Base-by-base conservation (phyloP, 2,329 filamentous ascomycete species). In the Lasiodiplodia theobromae region DNA sequence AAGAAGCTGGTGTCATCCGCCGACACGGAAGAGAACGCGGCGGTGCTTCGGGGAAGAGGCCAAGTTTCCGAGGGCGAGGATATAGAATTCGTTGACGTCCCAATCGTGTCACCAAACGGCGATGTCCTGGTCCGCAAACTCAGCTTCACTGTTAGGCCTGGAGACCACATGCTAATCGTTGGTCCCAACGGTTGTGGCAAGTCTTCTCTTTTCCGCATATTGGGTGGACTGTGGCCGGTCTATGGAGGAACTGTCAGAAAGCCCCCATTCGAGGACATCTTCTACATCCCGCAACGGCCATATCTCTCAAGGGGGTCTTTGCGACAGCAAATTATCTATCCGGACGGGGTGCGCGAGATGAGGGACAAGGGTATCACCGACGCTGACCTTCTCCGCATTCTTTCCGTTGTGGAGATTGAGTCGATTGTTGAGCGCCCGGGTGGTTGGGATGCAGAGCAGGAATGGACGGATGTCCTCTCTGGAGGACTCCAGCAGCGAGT, bases 171-270 rank as follows among this genome's bases (percentile, higher is more conserved):
- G 7, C 88, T 99, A 47, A 96, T 99, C 52, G 92, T 98, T 52
- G 96, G 96, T 0, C 96, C 96, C 25, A 99, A 99, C 78, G 96
- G 96, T 47, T 99, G 96, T 79, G 96, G 96, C 52, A 99, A 99
- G 80, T 97, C 93, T 0, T 96, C 92, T 18, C 86, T 99, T 3
- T 99, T 99, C 87, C 90, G 96, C 47, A 99, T 99, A 73, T 87
- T 99, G 0, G 96, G 96, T 70, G 96, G 96, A 0, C 85, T 99
- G 2, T 99, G 96, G 96, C 96, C 96, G 18, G 96, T 98, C 14
- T 99, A 99, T 79, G 95, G 96, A 72, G 96, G 96, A 64, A 93
- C 88, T 1, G 96, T 99, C 23, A 87, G 93, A 75, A 98, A 98
- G 79, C 96, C 96, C 1, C 90, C 92, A 1, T 96, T 95, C 75